Conservation (phyloP, 306 rosid genomes). For the Biancaea sappan region DNA sequence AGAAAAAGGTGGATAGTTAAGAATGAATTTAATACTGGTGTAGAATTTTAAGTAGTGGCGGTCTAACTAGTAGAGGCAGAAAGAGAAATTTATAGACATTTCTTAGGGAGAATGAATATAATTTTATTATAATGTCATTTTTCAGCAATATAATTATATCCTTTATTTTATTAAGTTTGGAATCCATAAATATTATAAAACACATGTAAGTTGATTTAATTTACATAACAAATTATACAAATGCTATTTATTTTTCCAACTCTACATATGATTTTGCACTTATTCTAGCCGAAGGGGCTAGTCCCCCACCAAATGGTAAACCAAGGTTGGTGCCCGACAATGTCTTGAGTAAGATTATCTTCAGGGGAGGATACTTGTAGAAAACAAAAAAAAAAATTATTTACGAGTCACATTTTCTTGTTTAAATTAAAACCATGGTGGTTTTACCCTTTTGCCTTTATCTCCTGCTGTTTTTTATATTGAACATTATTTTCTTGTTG, state of each 20-base stretch:
- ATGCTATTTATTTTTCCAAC: conserved; percentile 3
- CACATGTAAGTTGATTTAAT: neutral
- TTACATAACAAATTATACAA: conserved; percentile 9
- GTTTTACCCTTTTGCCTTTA: neutral
- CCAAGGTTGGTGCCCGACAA: no score
- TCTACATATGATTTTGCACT: conserved; percentile 7
- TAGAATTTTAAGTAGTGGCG: neutral
- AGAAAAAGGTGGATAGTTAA: neutral
- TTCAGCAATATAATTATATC: neutral
- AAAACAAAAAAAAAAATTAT: neutral
- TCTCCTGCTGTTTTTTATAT: conserved; percentile 25
- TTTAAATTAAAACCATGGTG: neutral
- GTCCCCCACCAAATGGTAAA: no score
- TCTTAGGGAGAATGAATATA: neutral
- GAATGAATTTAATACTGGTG: neutral
- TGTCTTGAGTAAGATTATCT: no score
- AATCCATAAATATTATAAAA: conserved; percentile 3
- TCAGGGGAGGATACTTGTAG: no score
- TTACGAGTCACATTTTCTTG: neutral
- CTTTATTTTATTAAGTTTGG: conserved; percentile 4
- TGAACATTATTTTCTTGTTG: conserved; percentile 27
- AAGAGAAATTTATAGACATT: neutral
- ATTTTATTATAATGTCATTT: neutral
- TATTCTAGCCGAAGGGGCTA: no score
- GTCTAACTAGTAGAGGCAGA: neutral